Conservation (phyloP, 257 asterid species). For the Nicotiana attenuata region DNA sequence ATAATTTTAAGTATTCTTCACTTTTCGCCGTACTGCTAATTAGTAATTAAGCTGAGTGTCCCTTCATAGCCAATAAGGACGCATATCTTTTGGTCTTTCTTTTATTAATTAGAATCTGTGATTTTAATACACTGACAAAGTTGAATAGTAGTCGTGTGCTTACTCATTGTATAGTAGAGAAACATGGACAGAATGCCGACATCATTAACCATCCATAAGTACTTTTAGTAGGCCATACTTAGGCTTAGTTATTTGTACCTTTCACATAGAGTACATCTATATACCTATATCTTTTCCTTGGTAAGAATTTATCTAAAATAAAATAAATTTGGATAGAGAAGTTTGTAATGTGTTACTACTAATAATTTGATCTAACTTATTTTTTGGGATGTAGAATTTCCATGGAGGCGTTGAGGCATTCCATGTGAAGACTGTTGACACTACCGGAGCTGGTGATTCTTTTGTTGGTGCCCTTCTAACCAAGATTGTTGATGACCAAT, state of each 20-base stretch:
- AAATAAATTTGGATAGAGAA: neutral
- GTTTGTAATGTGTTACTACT: neutral
- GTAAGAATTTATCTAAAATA: neutral
- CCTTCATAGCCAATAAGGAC: neutral
- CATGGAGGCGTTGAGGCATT: slow-evolving; percentile 33
- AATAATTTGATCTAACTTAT: neutral
- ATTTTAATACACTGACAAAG: neutral
- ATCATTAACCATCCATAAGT: neutral
- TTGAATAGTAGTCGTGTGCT: neutral
- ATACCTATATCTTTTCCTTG: neutral
- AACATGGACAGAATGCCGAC: neutral
- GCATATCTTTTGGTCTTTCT: neutral
- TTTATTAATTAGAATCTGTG: neutral
- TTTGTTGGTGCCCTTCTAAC: slow-evolving; percentile 41
- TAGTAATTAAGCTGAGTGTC: neutral
- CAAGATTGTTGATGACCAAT: slow-evolving; percentile 35
- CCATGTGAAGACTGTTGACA: slow-evolving; percentile 44
- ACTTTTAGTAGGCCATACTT: neutral
- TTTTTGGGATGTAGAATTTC: slow-evolving; percentile 17
- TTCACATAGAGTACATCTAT: neutral
- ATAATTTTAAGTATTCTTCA: neutral
- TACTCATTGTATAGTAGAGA: neutral
- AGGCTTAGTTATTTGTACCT: neutral
- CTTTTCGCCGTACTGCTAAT: neutral
- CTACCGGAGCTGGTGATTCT: slow-evolving; percentile 55